These are phyloP conservation scores for Ascosphaera apis DNA, from an alignment of 2,329 filamentous ascomycete genomes.

Conservation along the genomic window DNA sequence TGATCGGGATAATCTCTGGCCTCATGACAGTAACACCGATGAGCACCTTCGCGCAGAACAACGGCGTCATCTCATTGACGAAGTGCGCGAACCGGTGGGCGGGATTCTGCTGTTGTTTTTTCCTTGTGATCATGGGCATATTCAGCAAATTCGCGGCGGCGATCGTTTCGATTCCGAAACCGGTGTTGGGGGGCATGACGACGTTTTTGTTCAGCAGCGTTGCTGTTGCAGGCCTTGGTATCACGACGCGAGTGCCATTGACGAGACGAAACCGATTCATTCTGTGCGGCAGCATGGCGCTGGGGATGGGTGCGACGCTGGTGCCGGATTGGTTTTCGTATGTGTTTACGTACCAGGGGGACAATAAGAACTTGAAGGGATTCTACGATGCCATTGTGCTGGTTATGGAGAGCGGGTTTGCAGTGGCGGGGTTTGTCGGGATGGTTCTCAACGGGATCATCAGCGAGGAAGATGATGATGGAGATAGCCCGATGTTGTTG, in stretches of 20 bases:
- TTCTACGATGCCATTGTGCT: slow-evolving; percentile 31
- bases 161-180: slow-evolving; percentile 38
- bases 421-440: slow-evolving; percentile 46
- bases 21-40: slow-evolving; percentile 46
- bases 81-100: slow-evolving; percentile 45
- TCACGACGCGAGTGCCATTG: slow-evolving; percentile 38
- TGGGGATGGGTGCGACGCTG: slow-evolving; percentile 33
- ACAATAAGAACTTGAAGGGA: slow-evolving; percentile 46
- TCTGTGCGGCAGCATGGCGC: slow-evolving; percentile 34
- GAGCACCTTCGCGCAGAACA: slow-evolving; percentile 46
- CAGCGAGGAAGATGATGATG: slow-evolving; percentile 52
- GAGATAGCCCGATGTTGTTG: slow-evolving; percentile 13
- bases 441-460: slow-evolving; percentile 52
- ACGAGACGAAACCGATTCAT: slow-evolving; percentile 45
- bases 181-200: slow-evolving; percentile 25
- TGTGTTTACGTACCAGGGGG: slow-evolving; percentile 22
- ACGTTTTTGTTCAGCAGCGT: slow-evolving; percentile 47
- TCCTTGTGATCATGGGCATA: slow-evolving; percentile 44
- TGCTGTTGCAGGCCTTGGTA: slow-evolving; percentile 40
- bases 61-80: slow-evolving; percentile 44
- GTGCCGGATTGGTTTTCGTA: slow-evolving; percentile 25
- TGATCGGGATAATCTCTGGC: slow-evolving; percentile 40
- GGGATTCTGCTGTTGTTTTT: slow-evolving; percentile 41
- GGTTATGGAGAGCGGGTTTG: slow-evolving; percentile 40
- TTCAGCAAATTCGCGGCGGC: slow-evolving; percentile 49